Evolutionary conservation across 2,329 filamentous ascomycete species (phyloP), one percentile per base, ranked within the genome.

Genomic region (Fusarium papillatum): DNA sequence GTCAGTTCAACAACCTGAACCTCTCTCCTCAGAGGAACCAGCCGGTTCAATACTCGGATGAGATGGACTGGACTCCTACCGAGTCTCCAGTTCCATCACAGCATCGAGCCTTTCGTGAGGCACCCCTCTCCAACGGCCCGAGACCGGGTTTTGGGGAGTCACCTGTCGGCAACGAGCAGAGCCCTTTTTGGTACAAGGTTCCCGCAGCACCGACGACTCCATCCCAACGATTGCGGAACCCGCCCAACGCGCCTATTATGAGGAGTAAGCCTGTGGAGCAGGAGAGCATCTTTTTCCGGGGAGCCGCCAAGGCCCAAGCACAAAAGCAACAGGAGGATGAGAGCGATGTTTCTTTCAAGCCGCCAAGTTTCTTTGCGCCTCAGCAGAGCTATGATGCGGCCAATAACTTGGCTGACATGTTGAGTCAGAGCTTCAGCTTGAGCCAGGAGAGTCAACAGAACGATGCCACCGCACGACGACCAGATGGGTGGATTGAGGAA

Each of bases 11-110:
- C 36, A 72, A n/a, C 26, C 70, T 76, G 9, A 69, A 66, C 46
- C 68, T 81, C 16, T 73, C 77, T 2, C 66, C 73, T 10, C 70
- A 74, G 36, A 73, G 48, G 34, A 46, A 70, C 3, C 73, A 75
- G 41, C 72, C 80, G 26, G 64, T 80, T 2, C 83, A 85, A 11
- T 85, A 88, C 68, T 85, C 85, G 1, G 90, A 93, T 46, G 89
- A 89, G 67, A 95, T 96, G 94, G 94, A 95, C 79, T 95, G 93
- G 91, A 90, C 92, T 4, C 92, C 93, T 1, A 91, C 91, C 0
- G 85, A 86, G 67, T 88, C 88, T n/a, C 85, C 86, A 61, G n/a
- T 70, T 2, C 76, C 77, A 9, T 75, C 78, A 6, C 79, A 71
- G 2, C 84, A 91, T 71, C 88, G 89, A 65, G 90, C 89, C 11